Evolutionary conservation across 2,329 filamentous ascomycete species (phyloP), one percentile per base, ranked within the genome.

Genomic region (Calonectria ilicicola): DNA sequence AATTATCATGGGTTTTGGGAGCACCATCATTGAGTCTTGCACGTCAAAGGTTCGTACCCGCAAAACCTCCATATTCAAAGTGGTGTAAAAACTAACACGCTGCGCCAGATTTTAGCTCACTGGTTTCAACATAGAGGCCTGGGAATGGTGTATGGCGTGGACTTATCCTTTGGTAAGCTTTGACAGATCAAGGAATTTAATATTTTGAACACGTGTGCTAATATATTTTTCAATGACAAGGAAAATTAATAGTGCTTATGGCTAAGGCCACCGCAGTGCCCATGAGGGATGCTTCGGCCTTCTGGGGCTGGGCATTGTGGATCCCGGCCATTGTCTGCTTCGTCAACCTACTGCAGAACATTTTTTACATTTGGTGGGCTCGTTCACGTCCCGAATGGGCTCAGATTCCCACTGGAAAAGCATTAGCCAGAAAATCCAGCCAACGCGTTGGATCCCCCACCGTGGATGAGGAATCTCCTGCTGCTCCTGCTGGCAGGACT

Each of bases 271-370:
- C 79, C 3, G 78, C 79, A 5, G 74, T 81, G 10, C 78, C 79
- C 6, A 81, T 80, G 77, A 58, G 75, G 53, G 78, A 81, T 40
- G 76, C 75, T 6, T 67, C 78, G 6, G 69, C 71, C 1, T 81
- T 80, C 68, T 81, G 79, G 78, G 78, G 79, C 58, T 81, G 78
- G 79, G 75, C 77, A 3, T 66, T 81, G 2, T 81, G 79, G 79
- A 80, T 80, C 51, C 76, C 76, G 1, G 72, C 75, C 42, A 74
- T 77, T 14, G 70, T 78, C 38, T 78, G 77, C 65, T 75, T 75
- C 46, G 73, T 66, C 19, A 76, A 77, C 44, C 65, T 78, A 29
- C n/a, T 75, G 8, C 73, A 78, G 23, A 77, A 76, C 60, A 74
- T 78, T 44, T 73, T 74, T 29, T 78, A 78, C 62, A 53, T 80